Percentiles rank a stretch among this genome's conserved stretches.
These are phyloP conservation scores for Populus ilicifolia DNA, from an alignment of 345 rosid genomes.

Conservation along the genomic window DNA sequence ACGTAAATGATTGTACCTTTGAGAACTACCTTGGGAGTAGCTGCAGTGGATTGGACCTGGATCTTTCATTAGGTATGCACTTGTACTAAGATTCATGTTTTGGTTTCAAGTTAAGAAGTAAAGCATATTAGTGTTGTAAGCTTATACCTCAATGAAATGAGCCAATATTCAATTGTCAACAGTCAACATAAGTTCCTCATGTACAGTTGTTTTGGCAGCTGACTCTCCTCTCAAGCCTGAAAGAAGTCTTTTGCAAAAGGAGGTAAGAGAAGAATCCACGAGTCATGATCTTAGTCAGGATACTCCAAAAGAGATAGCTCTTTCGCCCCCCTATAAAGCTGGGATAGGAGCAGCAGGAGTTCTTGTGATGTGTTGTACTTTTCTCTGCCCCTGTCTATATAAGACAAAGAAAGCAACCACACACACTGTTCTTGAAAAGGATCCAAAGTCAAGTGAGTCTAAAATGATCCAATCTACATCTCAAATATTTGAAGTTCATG, in stretches of 20 bases:
- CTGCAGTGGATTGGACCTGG: slow-evolving; percentile 36
- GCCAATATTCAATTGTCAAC: background rate
- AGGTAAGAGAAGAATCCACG: slow-evolving; percentile 15
- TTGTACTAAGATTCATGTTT: slow-evolving; percentile 4
- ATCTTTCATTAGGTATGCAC: slow-evolving; percentile 45
- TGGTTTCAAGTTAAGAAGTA: background rate
- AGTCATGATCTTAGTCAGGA: slow-evolving; percentile 5
- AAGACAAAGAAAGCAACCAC: slow-evolving; percentile 56
- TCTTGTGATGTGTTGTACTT: slow-evolving; percentile 46
- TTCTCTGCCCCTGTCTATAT: slow-evolving; percentile 58
- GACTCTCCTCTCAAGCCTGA: slow-evolving; percentile 23
- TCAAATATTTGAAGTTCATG: background rate
- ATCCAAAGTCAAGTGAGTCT: slow-evolving; percentile 60
- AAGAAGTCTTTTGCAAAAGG: slow-evolving; percentile 55
- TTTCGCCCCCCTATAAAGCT: slow-evolving; percentile 24
- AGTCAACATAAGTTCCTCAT: slow-evolving; percentile 1
- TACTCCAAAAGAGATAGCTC: slow-evolving; percentile 8
- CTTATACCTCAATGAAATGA: background rate
- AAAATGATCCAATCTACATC: slow-evolving; percentile 2
- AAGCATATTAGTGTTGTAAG: background rate
- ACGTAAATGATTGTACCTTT: slow-evolving; percentile 41
- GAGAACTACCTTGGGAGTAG: slow-evolving; percentile 30
- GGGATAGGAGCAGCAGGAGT: slow-evolving; percentile 54
- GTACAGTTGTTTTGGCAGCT: slow-evolving; percentile 32
- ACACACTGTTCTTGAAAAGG: slow-evolving; percentile 52